Percentiles rank a stretch among this genome's conserved stretches.
These are phyloP conservation scores for Monosporozyma yasuniensis DNA, from an alignment of 805 yeast species.

Conservation along the genomic window DNA sequence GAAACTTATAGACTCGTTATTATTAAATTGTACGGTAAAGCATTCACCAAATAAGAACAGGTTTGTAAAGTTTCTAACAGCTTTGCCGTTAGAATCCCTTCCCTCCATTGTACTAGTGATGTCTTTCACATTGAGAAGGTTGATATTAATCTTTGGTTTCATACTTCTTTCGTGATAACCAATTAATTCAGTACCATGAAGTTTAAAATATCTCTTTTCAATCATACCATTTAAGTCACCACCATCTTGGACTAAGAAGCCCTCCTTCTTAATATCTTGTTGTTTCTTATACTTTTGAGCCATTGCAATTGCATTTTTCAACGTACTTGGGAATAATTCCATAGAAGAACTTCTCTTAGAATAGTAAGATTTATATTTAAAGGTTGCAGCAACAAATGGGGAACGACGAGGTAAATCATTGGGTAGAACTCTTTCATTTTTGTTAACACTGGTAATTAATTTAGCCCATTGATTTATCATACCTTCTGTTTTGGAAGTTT, in stretches of 20 bases:
- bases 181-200: conserved; percentile 60
- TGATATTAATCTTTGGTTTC: conserved; percentile 68
- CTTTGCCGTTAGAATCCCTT: conserved; percentile 19
- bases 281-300: conserved; percentile 32
- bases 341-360: conserved; percentile 51
- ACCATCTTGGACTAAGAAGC: conserved; percentile 79
- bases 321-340: conserved; percentile 65
- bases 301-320: conserved; percentile 43
- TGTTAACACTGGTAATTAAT: conserved; percentile 4
- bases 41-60: conserved; percentile 60
- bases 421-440: neutral
- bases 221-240: conserved; percentile 68
- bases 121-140: conserved; percentile 54
- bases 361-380: conserved; percentile 60
- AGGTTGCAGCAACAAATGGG: conserved; percentile 56
- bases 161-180: conserved; percentile 67
- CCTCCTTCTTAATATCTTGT: conserved; percentile 40
- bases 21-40: conserved; percentile 64
- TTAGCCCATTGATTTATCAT: conserved; percentile 68
- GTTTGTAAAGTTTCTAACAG: conserved; percentile 59
- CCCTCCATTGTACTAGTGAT: conserved; percentile 29
- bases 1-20: conserved; percentile 76
- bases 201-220: conserved; percentile 65
- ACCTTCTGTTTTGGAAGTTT: conserved; percentile 5
- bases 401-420: conserved; percentile 23